phyloP scores from a whole-genome alignment of 345 rosid genomes.

The Draba incana region DNA sequence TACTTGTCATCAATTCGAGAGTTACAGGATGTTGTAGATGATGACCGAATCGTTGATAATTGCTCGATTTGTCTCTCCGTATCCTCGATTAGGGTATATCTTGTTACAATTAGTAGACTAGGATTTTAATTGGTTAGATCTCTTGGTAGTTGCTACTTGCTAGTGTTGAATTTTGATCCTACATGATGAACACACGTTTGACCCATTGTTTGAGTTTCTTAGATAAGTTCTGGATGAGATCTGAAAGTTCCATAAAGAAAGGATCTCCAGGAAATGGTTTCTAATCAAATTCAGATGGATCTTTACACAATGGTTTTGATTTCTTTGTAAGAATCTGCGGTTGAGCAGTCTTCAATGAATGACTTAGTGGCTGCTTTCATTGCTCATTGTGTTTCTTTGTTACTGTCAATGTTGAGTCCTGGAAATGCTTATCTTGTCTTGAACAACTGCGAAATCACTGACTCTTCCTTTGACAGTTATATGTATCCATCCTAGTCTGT shows the following conservation, averaged over 20 bases:
- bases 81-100: neutral
- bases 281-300: neutral
- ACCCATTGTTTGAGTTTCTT: neutral
- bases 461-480: neutral
- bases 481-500: neutral
- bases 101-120: neutral
- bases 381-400: neutral
- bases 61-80: neutral
- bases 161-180: slow-evolving; percentile 9
- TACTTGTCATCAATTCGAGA: no score
- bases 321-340: neutral
- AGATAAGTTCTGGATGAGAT: neutral
- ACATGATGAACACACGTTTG: neutral
- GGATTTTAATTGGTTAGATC: neutral
- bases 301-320: neutral
- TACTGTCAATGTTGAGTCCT: neutral
- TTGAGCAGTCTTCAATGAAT: neutral
- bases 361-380: neutral
- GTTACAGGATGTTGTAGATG: neutral
- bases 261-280: neutral
- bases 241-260: neutral
- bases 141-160: neutral
- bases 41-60: neutral
- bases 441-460: neutral
- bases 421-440: neutral